A percentile compares a stretch with the other conserved stretches of the same genome.
Evolutionary conservation across 2,329 filamentous ascomycete genomes (phyloP).

Genomic region (Diaporthe citri): DNA sequence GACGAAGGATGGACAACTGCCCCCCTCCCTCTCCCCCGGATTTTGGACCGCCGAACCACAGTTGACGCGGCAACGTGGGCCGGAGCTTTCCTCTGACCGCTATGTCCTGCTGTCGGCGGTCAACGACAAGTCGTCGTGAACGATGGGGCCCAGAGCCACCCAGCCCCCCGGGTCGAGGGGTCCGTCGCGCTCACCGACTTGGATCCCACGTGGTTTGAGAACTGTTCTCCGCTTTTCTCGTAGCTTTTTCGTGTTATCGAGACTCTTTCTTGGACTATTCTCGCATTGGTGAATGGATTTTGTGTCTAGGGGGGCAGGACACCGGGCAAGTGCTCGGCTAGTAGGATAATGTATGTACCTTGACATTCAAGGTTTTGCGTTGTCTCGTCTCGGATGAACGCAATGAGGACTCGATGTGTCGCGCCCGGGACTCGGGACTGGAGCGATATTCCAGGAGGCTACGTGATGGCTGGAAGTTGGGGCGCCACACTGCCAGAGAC

Average conservation of each 20-base stretch:
- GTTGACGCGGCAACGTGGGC: slow-evolving; percentile 32
- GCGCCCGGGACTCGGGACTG: background rate
- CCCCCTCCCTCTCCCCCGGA: slow-evolving; percentile 9
- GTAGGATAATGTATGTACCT: slow-evolving; percentile 32
- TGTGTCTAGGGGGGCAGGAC: background rate
- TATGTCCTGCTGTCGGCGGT: slow-evolving; percentile 35
- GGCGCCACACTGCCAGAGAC: background rate
- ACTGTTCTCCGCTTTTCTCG: slow-evolving; percentile 18
- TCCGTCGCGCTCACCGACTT: slow-evolving; percentile 39
- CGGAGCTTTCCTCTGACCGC: slow-evolving; percentile 35
- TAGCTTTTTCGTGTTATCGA: slow-evolving; percentile 6
- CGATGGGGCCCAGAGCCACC: slow-evolving; percentile 33
- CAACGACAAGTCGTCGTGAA: slow-evolving; percentile 34
- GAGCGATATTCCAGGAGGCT: background rate
- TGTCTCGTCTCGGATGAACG: slow-evolving; percentile 4
- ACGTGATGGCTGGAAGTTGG: slow-evolving; percentile 1
- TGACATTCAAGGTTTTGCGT: background rate
- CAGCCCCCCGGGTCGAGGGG: slow-evolving; percentile 32
- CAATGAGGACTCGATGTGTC: background rate
- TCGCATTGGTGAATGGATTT: slow-evolving; percentile 28
- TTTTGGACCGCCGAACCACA: slow-evolving; percentile 22
- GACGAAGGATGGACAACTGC: slow-evolving; percentile 14
- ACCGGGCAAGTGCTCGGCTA: slow-evolving; percentile 15
- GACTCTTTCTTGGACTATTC: background rate
- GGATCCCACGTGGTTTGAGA: slow-evolving; percentile 38